A percentile compares a stretch with the other conserved stretches of the same genome.
These are phyloP conservation scores for Glebionis coronaria DNA, from an alignment of 129 eudicot species.

Conservation along the genomic window DNA sequence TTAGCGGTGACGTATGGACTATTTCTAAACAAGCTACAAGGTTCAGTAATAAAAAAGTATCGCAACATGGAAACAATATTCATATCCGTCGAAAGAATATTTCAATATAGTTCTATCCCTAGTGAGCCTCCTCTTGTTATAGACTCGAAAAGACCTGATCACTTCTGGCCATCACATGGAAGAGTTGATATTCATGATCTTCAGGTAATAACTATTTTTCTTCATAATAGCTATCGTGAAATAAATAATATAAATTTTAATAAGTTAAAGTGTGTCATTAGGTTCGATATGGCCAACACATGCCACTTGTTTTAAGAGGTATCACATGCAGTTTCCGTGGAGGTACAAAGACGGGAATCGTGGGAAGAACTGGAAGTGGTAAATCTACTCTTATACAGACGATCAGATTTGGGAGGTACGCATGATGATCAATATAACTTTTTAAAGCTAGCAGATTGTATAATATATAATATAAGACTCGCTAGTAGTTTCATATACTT, in stretches of 20 bases:
- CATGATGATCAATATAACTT: neutral
- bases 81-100: constrained; percentile 87
- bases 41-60: constrained; percentile 56
- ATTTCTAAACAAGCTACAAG: constrained; percentile 64
- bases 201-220: constrained; percentile 40
- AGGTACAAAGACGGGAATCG: constrained; percentile 84
- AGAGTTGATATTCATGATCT: constrained; percentile 58
- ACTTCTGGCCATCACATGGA: constrained; percentile 70
- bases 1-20: constrained; percentile 90
- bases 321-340: constrained; percentile 82
- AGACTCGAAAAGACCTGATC: constrained; percentile 55
- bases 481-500: neutral
- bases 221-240: neutral
- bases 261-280: constrained; percentile 14
- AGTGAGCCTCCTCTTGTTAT: constrained; percentile 80
- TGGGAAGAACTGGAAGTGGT: constrained; percentile 97
- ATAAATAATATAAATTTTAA: neutral
- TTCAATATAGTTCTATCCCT: constrained; percentile 65
- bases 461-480: neutral
- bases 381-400: constrained; percentile 90
- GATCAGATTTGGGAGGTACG: constrained; percentile 44
- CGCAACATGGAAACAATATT: constrained; percentile 71
- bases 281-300: constrained; percentile 90
- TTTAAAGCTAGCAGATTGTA: neutral
- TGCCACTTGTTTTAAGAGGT: constrained; percentile 92